Base-by-base conservation (phyloP, 2,329 filamentous ascomycete species). In the Penicillium sp. region DNA sequence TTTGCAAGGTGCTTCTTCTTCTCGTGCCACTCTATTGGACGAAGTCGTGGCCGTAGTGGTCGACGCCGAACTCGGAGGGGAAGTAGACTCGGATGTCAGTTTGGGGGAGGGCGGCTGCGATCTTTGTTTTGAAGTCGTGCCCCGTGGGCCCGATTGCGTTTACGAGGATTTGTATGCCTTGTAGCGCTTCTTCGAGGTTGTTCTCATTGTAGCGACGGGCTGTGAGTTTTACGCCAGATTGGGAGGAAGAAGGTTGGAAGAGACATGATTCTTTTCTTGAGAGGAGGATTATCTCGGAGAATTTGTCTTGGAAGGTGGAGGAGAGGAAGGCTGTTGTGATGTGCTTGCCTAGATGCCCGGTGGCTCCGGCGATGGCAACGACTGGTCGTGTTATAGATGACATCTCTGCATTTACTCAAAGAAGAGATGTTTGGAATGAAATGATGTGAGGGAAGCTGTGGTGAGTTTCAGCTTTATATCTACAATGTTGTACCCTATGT, bases 41-140 rank as follows among this genome's bases (percentile, higher is more conserved):
- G 11, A 59, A 59, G 28, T 59, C 50, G 4, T 59, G 57, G 6
- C 40, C 45, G 44, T 71, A 70, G 51, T 75, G 72, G 53, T 75
- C 67, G 37, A 74, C 72, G 12, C 73, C 73, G 47, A 74, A 74
- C 28, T 74, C 72, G 5, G 73, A 74, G 10, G 42, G 11, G 43
- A 74, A 65, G 56, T 75, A 75, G 6, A 74, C 51, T 54, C 64
- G 64, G 28, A 74, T 55, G 0, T 59, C 43, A 0, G 71, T 64
- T 22, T 51, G 19, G 2, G 69, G 64, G 0, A 73, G 45, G 2
- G 58, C 56, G 10, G 54, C 56, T 22, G 66, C 57, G 30, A 72
- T 60, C 16, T 59, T 62, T 25, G 71, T 69, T 48, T 69, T 69
- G 53, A 73, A 67, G 11, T 48, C 45, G 35, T 71, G 63, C 53